phyloP scores from a whole-genome alignment of 345 rosid genomes.

The Eucalyptus curtisii region DNA sequence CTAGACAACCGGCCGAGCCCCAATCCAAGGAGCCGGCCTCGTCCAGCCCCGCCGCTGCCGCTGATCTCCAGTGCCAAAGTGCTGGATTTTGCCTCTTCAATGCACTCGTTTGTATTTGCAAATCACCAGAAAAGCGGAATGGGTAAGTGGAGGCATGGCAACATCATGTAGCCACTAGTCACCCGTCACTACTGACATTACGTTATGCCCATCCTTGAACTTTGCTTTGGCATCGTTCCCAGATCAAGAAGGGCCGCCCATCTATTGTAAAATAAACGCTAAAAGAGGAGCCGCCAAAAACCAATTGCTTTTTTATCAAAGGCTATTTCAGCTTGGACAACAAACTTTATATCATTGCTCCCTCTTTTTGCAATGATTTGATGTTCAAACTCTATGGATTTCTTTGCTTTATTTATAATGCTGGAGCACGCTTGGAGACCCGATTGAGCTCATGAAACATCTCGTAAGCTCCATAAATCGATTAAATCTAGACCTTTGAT shows the following conservation, averaged over 20 bases:
- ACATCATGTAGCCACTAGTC: not conserved
- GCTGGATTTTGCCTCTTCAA: not conserved
- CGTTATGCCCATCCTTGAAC: not conserved
- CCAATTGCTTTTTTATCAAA: not conserved
- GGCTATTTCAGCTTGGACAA: not conserved
- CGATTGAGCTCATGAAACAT: not conserved
- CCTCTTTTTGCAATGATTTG: not conserved
- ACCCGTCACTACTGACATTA: not conserved
- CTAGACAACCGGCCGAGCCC: not conserved
- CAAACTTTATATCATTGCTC: not conserved
- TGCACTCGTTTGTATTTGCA: not conserved
- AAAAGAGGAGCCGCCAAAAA: not conserved
- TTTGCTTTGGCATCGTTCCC: not conserved
- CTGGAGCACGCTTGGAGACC: not conserved
- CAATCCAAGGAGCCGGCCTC: not conserved
- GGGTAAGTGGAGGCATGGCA: not conserved
- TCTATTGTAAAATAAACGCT: not conserved
- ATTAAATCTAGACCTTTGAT: not conserved
- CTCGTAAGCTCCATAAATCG: rapidly evolving
- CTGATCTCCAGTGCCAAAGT: not conserved
- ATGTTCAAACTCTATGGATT: not conserved
- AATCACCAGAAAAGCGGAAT: not conserved
- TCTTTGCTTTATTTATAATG: not conserved
- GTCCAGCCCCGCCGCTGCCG: not conserved
- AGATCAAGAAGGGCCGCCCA: not conserved